Conservation (phyloP, 495 filamentous ascomycete species). For the Hypoxylon cercidicola region DNA sequence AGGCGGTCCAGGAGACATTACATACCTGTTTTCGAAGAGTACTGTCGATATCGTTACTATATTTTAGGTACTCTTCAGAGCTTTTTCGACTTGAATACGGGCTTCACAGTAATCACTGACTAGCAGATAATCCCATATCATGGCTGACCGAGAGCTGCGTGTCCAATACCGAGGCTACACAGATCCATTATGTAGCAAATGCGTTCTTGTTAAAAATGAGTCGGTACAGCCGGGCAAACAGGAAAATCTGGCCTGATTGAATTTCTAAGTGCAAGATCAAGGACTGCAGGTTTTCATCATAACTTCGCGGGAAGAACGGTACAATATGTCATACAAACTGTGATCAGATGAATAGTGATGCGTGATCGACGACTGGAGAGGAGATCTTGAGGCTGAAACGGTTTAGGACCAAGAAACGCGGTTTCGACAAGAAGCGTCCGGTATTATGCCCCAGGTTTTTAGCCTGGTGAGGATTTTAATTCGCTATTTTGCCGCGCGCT, state of each 20-base stretch:
- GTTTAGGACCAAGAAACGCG: slow-evolving; percentile 25
- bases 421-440: slow-evolving; percentile 10
- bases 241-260: neutral
- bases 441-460: slow-evolving; percentile 2
- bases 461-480: neutral
- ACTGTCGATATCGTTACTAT: too few relatives aligned
- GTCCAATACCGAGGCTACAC: too few relatives aligned
- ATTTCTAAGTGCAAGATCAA: neutral
- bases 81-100: too few relatives aligned
- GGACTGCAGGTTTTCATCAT: neutral
- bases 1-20: too few relatives aligned
- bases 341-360: slow-evolving; percentile 29
- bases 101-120: too few relatives aligned
- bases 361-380: slow-evolving; percentile 27
- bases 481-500: slow-evolving; percentile 18
- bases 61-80: too few relatives aligned
- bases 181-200: too few relatives aligned
- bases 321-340: slow-evolving; percentile 16
- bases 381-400: slow-evolving; percentile 25
- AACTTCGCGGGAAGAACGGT: slow-evolving; percentile 2
- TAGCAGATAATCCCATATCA: too few relatives aligned
- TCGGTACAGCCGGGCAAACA: too few relatives aligned
- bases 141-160: too few relatives aligned
- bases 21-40: too few relatives aligned
- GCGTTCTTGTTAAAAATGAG: too few relatives aligned